phyloP scores from a whole-genome alignment of 371 early-diverging fungal species.

The Vittaforma corneae region DNA sequence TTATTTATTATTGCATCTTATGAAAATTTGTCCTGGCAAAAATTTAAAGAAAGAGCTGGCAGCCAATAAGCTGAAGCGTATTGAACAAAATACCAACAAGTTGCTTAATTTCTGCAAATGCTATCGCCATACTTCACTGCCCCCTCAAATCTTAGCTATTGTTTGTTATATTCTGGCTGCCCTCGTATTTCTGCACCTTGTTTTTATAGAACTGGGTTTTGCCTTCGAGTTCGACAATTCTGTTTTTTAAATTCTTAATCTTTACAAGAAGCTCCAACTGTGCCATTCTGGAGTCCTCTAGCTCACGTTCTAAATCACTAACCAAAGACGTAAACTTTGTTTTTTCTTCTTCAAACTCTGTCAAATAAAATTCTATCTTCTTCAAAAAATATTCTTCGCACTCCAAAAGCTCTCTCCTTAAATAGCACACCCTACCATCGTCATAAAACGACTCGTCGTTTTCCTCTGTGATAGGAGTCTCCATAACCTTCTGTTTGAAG shows the following conservation, averaged over 20 bases:
- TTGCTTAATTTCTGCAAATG: background rate
- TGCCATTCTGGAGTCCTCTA: background rate
- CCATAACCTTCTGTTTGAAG: too few relatives aligned
- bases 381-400: background rate
- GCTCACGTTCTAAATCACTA: background rate
- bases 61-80: too few relatives aligned
- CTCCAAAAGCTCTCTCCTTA: background rate
- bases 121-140: background rate
- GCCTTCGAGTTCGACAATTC: background rate
- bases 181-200: background rate
- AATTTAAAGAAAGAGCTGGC: too few relatives aligned
- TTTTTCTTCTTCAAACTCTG: background rate
- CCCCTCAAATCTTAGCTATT: background rate
- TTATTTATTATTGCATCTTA: too few relatives aligned
- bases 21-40: too few relatives aligned
- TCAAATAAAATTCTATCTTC: background rate
- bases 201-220: slow-evolving; percentile 1
- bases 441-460: background rate
- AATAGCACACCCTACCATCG: background rate
- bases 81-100: too few relatives aligned
- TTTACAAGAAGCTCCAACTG: background rate
- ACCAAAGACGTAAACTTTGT: background rate
- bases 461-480: too few relatives aligned
- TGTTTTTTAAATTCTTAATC: background rate
- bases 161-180: background rate